These are phyloP conservation scores for Fusarium algeriense DNA, from an alignment of 2,329 filamentous ascomycete genomes.

Conservation along the genomic window DNA sequence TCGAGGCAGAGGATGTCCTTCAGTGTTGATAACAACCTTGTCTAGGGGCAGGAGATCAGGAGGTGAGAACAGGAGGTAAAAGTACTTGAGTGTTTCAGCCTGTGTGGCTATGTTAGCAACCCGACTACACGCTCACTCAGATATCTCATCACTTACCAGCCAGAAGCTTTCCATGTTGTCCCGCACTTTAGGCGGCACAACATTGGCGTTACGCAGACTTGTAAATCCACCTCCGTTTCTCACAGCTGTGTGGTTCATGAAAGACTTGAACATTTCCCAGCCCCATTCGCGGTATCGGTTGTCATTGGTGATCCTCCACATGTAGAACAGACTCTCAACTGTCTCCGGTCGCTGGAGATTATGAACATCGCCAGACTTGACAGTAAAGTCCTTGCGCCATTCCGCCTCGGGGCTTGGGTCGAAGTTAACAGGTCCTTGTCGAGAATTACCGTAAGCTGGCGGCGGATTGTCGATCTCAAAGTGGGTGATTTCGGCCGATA, in stretches of 20 bases:
- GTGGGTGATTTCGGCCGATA: conserved; percentile 95
- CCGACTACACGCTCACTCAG: not conserved
- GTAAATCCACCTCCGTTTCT: conserved; percentile 84
- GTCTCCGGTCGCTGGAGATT: conserved; percentile 97
- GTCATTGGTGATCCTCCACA: conserved; percentile 98
- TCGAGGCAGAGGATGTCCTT: conserved; percentile 89
- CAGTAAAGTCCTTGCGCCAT: conserved; percentile 83
- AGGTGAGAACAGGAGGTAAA: conserved; percentile 93
- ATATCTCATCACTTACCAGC: conserved; percentile 72
- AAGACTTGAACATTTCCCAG: conserved; percentile 97
- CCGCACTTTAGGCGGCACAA: conserved; percentile 73
- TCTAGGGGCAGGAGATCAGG: conserved; percentile 86
- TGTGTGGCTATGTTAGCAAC: conserved; percentile 51
- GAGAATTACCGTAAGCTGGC: conserved; percentile 65
- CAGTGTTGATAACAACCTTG: conserved; percentile 93
- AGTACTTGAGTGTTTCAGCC: conserved; percentile 98
- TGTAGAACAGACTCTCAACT: conserved; percentile 95
- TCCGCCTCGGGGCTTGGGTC: conserved; percentile 65
- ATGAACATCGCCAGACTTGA: conserved; percentile 86
- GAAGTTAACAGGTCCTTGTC: conserved; percentile 63
- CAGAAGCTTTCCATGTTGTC: conserved; percentile 99
- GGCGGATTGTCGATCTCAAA: conserved; percentile 82
- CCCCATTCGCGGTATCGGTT: conserved; percentile 93
- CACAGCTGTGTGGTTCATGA: conserved; percentile 86
- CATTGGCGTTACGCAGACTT: conserved; percentile 80